Evolutionary conservation across 2,329 filamentous ascomycete species (phyloP).

Genomic region (Cladophialophora carrionii): DNA sequence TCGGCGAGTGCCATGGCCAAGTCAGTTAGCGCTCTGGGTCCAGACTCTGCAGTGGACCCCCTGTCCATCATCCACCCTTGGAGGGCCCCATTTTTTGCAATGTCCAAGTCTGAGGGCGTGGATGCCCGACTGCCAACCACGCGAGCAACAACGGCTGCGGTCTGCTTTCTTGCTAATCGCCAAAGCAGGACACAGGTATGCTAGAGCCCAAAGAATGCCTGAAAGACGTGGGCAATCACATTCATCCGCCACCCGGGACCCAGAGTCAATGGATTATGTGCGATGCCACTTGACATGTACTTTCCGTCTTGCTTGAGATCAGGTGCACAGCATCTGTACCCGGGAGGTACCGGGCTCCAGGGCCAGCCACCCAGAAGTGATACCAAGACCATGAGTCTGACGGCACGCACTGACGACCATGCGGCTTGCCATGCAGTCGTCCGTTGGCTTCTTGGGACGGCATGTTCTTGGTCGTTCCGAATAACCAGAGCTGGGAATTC

Average conservation of each 20-base stretch:
- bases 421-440: constrained; percentile 22
- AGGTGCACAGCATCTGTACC: constrained; percentile 19
- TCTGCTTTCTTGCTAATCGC: constrained; percentile 8
- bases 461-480: neutral
- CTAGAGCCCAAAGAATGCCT: neutral
- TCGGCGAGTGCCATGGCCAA: constrained; percentile 28
- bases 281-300: constrained; percentile 20
- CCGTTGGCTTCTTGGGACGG: constrained; percentile 5
- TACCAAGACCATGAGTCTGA: constrained; percentile 22
- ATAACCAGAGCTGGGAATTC: neutral
- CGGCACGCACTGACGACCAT: constrained; percentile 23
- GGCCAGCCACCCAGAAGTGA: constrained; percentile 5
- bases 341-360: constrained; percentile 22
- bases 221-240: neutral
- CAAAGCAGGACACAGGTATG: neutral
- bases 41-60: constrained; percentile 22
- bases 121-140: constrained; percentile 19
- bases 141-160: neutral
- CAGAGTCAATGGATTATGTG: constrained; percentile 18
- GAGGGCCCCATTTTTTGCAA: constrained; percentile 9
- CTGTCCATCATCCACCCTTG: constrained; percentile 14
- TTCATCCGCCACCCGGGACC: neutral
- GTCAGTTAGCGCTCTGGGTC: constrained; percentile 29
- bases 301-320: constrained; percentile 12
- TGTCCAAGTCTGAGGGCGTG: constrained; percentile 19